These are phyloP conservation scores for Yamadazyma sp. DNA, from an alignment of 1,139 yeast genomes.

Conservation along the genomic window DNA sequence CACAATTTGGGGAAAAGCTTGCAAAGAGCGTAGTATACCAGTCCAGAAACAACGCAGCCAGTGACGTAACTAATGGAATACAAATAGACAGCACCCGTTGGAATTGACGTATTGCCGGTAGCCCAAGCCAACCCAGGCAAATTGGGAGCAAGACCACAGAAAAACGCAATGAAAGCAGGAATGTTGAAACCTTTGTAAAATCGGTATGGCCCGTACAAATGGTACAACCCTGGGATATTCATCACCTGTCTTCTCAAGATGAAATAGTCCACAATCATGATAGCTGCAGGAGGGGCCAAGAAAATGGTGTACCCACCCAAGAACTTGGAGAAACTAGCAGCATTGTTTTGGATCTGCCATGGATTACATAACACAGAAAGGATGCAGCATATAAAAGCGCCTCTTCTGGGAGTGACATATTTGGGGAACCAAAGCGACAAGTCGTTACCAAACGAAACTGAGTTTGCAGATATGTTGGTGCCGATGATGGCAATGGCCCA, in stretches of 20 bases:
- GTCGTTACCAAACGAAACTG: slow-evolving; percentile 30
- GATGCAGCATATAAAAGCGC: slow-evolving; percentile 44
- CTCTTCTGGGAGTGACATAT: slow-evolving; percentile 46
- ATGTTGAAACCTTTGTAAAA: slow-evolving; percentile 14
- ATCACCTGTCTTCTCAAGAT: slow-evolving; percentile 10
- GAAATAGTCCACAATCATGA: slow-evolving; percentile 13
- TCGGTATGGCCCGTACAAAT: slow-evolving; percentile 9
- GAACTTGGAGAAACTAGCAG: slow-evolving; percentile 12
- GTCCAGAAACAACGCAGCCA: slow-evolving; percentile 9
- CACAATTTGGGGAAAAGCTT: slow-evolving; percentile 11
- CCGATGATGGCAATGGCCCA: slow-evolving; percentile 28
- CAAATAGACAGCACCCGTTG: slow-evolving; percentile 13
- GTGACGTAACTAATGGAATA: slow-evolving; percentile 11
- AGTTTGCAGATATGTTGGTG: slow-evolving; percentile 24
- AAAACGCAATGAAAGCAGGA: slow-evolving; percentile 14
- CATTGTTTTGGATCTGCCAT: slow-evolving; percentile 16
- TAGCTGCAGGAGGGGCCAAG: slow-evolving; percentile 14
- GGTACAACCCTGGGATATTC: slow-evolving; percentile 12
- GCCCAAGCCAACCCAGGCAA: slow-evolving; percentile 16
- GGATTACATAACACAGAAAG: slow-evolving; percentile 25
- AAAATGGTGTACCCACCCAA: slow-evolving; percentile 15
- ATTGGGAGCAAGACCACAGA: slow-evolving; percentile 14
- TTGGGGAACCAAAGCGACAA: slow-evolving; percentile 28
- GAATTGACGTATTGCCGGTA: slow-evolving; percentile 10
- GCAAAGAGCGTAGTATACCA: slow-evolving; percentile 11